phyloP scores from a whole-genome alignment of 306 rosid genomes.

The Bauhinia variegata region DNA sequence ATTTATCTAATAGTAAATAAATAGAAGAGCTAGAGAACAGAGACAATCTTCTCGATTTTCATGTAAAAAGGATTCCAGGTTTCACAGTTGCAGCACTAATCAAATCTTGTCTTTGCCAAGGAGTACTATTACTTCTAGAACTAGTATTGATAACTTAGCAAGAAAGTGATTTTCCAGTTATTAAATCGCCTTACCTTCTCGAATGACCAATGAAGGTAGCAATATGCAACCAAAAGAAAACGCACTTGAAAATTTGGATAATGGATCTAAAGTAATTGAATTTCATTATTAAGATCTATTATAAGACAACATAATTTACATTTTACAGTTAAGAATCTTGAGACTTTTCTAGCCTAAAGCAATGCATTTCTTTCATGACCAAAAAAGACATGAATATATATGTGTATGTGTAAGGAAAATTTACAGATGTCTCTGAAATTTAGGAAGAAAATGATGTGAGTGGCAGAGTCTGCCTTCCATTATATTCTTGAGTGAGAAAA shows the following conservation, averaged over 20 bases:
- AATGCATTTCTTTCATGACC: no score
- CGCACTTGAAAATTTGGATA: not conserved
- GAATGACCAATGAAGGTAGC: not conserved
- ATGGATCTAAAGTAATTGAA: not conserved
- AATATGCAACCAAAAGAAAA: not conserved
- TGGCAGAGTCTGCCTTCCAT: not conserved
- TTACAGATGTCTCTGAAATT: not conserved
- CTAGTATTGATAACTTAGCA: no score
- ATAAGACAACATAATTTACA: not conserved
- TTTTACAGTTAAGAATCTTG: not conserved
- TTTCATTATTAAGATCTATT: not conserved
- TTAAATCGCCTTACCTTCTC: not conserved
- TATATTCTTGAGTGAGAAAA: not conserved
- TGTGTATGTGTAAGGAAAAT: not conserved
- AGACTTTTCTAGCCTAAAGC: no score
- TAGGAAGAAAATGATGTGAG: not conserved
- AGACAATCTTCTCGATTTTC: not conserved
- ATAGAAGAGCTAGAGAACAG: conserved; percentile 5
- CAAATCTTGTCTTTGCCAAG: no score
- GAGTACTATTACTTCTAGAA: no score
- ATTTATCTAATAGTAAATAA: conserved; percentile 7
- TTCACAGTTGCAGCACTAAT: no score
- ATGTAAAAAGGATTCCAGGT: no score
- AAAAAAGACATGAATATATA: no score
- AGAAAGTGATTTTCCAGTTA: no score